These are phyloP conservation scores for Starmera stellimalicola DNA, from an alignment of 1,139 yeast genomes.

Conservation along the genomic window DNA sequence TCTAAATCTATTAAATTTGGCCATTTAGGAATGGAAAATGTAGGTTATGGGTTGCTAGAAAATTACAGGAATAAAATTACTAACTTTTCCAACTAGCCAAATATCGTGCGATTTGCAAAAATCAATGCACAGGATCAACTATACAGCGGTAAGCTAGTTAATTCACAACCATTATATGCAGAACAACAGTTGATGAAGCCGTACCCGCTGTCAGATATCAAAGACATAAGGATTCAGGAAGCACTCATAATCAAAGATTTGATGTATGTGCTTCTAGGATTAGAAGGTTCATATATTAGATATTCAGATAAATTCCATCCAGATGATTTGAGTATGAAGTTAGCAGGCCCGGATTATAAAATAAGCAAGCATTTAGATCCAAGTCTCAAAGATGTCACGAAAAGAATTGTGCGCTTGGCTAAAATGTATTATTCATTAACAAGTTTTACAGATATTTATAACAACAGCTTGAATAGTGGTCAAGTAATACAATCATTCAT, in stretches of 20 bases:
- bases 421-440: constrained; percentile 47
- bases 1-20: too few relatives aligned
- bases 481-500: constrained; percentile 69
- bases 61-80: constrained; percentile 13
- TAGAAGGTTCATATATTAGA: constrained; percentile 72
- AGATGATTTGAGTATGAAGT: constrained; percentile 23
- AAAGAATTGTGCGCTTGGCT: constrained; percentile 52
- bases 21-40: too few relatives aligned
- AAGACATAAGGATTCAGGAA: constrained; percentile 51
- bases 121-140: not conserved
- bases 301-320: constrained; percentile 56
- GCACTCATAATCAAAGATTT: constrained; percentile 65
- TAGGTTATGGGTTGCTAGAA: too few relatives aligned
- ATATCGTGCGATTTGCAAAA: constrained; percentile 2
- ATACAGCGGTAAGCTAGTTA: constrained; percentile 18
- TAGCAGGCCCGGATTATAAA: constrained; percentile 67
- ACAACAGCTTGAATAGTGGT: constrained; percentile 45
- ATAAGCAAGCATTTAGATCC: constrained; percentile 68
- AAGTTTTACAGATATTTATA: constrained; percentile 49
- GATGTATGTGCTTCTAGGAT: constrained; percentile 58
- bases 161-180: constrained; percentile 24
- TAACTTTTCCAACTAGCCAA: constrained; percentile 2
- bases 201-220: constrained; percentile 33
- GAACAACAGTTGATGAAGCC: constrained; percentile 28
- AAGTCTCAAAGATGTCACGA: constrained; percentile 64